phyloP scores from a whole-genome alignment of 768 basidiomycete genomes.

The Gymnopilus junonius region DNA sequence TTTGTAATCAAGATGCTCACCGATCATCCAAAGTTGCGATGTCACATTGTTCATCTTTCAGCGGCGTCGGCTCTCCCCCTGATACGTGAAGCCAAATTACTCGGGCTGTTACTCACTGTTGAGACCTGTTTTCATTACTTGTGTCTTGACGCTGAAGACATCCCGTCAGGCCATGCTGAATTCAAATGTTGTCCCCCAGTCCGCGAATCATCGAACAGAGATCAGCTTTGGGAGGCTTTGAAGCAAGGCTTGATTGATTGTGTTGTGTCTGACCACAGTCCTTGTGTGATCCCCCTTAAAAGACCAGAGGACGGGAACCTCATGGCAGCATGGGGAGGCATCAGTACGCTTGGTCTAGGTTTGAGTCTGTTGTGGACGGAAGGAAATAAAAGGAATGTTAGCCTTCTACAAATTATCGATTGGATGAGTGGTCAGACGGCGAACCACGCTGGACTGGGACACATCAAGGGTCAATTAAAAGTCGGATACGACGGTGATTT shows the following conservation, averaged over 20 bases:
- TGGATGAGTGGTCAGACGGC: conserved; percentile 83
- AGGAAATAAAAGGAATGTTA: conserved; percentile 58
- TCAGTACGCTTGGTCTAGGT: conserved; percentile 89
- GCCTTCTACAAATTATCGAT: conserved; percentile 63
- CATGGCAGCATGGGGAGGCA: conserved; percentile 94
- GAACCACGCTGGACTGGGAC: conserved; percentile 73
- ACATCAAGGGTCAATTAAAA: conserved; percentile 71
- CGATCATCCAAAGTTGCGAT: conserved; percentile 68
- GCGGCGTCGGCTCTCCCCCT: conserved; percentile 80
- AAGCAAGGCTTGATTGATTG: conserved; percentile 85
- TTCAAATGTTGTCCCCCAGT: conserved; percentile 99
- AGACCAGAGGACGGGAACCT: conserved; percentile 76
- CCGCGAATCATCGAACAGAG: conserved; percentile 71
- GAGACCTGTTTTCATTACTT: conserved; percentile 99
- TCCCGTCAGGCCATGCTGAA: conserved; percentile 78
- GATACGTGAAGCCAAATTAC: conserved; percentile 68
- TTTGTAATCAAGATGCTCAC: conserved; percentile 72
- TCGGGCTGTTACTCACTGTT: conserved; percentile 77
- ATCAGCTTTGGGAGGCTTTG: conserved; percentile 81
- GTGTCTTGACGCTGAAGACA: conserved; percentile 69
- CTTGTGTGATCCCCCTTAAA: conserved; percentile 85
- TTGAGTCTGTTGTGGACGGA: conserved; percentile 92
- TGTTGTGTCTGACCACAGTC: conserved; percentile 96
- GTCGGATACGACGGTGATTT: conserved; percentile 88
- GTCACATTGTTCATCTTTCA: conserved; percentile 96